Conservation (phyloP, 1,139 yeast species). For the Wickerhamiella infanticola region DNA sequence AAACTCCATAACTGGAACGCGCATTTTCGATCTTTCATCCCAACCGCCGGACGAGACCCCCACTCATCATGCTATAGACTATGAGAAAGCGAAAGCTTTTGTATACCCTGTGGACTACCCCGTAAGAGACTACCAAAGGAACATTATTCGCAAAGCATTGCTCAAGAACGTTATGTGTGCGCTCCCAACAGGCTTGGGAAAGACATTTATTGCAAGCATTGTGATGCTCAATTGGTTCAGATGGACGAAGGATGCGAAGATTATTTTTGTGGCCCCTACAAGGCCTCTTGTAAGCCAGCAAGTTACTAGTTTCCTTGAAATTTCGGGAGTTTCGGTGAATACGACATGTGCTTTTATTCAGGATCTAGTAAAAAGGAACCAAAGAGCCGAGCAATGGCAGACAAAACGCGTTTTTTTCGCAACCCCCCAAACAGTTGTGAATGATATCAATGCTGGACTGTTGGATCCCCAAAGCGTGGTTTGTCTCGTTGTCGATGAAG, state of each 20-base stretch:
- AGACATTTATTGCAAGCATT: conserved; percentile 88
- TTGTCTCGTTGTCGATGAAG: conserved; percentile 82
- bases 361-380: conserved; percentile 37
- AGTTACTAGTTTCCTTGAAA: conserved; percentile 79
- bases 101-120: conserved; percentile 78
- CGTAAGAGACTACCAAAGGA: conserved; percentile 74
- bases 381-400: conserved; percentile 61
- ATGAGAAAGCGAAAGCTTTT: conserved; percentile 33
- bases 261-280: conserved; percentile 94
- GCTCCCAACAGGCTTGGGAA: conserved; percentile 93
- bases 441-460: conserved; percentile 63
- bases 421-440: conserved; percentile 93
- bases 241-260: conserved; percentile 66
- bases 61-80: conserved; percentile 30
- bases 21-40: conserved; percentile 1
- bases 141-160: conserved; percentile 59
- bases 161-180: conserved; percentile 71
- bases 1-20: not conserved
- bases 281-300: conserved; percentile 96
- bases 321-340: conserved; percentile 64
- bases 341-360: conserved; percentile 76
- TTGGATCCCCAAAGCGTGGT: conserved; percentile 61
- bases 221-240: conserved; percentile 81
- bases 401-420: conserved; percentile 71
- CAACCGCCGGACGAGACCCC: conserved; percentile 1